Conservation (phyloP, 495 filamentous ascomycete genomes). For the Daldinia vernicosa region DNA sequence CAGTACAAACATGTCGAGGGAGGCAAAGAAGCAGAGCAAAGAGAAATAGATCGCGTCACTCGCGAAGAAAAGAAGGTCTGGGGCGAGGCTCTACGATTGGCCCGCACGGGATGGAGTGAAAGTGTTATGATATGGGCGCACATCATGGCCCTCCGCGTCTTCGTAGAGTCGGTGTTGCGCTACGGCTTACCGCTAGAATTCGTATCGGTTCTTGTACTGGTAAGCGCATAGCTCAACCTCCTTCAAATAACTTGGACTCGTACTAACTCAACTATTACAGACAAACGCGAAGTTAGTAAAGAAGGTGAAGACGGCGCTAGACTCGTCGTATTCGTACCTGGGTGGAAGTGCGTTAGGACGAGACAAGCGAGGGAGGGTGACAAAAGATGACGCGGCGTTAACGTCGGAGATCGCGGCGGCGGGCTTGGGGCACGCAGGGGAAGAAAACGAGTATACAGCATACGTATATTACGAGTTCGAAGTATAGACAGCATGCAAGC, state of each 20-base stretch:
- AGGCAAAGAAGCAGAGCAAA: slow-evolving; percentile 84
- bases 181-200: slow-evolving; percentile 92
- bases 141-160: slow-evolving; percentile 87
- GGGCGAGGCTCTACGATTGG: slow-evolving; percentile 88
- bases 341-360: slow-evolving; percentile 93
- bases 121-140: slow-evolving; percentile 95
- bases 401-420: slow-evolving; percentile 81
- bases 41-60: slow-evolving; percentile 80
- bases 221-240: slow-evolving; percentile 54
- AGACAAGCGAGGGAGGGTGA: slow-evolving; percentile 91
- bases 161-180: slow-evolving; percentile 94
- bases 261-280: slow-evolving; percentile 58
- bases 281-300: slow-evolving; percentile 82
- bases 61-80: slow-evolving; percentile 86
- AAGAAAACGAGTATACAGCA: slow-evolving; percentile 86
- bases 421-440: slow-evolving; percentile 64
- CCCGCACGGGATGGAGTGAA: slow-evolving; percentile 89
- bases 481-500: slow-evolving; percentile 35
- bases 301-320: slow-evolving; percentile 81
- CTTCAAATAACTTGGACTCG: neutral
- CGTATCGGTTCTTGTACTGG: slow-evolving; percentile 82
- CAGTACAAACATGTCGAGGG: slow-evolving; percentile 94
- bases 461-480: slow-evolving; percentile 98
- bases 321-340: slow-evolving; percentile 87
- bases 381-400: slow-evolving; percentile 80